phyloP scores from a whole-genome alignment of 2,329 filamentous ascomycete genomes.

The Zalaria obscura region DNA sequence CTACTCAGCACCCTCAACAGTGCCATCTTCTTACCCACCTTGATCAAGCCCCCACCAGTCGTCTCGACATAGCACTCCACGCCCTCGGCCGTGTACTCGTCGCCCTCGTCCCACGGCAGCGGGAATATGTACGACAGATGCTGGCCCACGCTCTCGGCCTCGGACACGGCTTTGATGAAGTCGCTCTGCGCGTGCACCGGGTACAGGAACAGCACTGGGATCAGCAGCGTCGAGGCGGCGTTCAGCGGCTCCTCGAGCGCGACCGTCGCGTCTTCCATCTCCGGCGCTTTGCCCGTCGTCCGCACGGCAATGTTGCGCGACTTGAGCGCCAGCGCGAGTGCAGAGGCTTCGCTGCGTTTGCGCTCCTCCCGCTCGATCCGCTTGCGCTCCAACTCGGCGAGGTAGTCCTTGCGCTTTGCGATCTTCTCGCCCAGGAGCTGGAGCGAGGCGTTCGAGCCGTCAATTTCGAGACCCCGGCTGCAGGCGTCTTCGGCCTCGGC shows the following conservation, averaged over 20 bases:
- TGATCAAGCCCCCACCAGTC: slow-evolving; percentile 61
- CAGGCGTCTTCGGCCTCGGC: slow-evolving; percentile 71
- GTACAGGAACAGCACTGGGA: slow-evolving; percentile 77
- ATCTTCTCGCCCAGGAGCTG: slow-evolving; percentile 49
- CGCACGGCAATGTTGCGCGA: slow-evolving; percentile 58
- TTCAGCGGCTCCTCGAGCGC: slow-evolving; percentile 60
- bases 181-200: slow-evolving; percentile 71
- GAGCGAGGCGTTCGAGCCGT: slow-evolving; percentile 55
- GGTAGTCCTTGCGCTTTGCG: slow-evolving; percentile 38
- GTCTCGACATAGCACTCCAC: slow-evolving; percentile 93
- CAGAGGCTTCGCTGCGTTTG: slow-evolving; percentile 40
- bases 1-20: slow-evolving; percentile 60
- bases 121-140: slow-evolving; percentile 81
- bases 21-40: slow-evolving; percentile 73
- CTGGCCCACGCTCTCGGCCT: slow-evolving; percentile 59
- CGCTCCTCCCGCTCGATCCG: slow-evolving; percentile 43
- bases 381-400: slow-evolving; percentile 41
- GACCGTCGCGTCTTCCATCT: slow-evolving; percentile 73
- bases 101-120: slow-evolving; percentile 64
- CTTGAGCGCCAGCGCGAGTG: slow-evolving; percentile 39
- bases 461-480: slow-evolving; percentile 57
- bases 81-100: slow-evolving; percentile 47
- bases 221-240: slow-evolving; percentile 53
- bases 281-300: slow-evolving; percentile 56
- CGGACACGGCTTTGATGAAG: slow-evolving; percentile 76